Evolutionary conservation across 139 green algal species (phyloP), one percentile per base, ranked within the genome.

Genomic region (Asterochloris erici): DNA sequence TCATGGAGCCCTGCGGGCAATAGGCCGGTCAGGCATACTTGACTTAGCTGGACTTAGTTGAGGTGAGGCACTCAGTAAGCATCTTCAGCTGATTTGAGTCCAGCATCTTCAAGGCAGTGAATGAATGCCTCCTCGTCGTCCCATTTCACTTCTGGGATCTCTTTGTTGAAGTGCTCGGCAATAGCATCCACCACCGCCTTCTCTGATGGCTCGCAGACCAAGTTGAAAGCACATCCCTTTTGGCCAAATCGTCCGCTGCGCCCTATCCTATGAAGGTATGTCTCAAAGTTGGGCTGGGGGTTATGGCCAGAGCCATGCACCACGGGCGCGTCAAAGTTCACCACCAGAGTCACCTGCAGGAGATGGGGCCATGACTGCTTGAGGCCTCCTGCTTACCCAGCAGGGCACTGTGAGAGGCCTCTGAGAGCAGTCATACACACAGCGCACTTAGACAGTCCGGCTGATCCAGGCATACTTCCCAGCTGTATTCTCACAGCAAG

Each of bases 261-360:
- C 16, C 97, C 97, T 82, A 99, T 99, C 82, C 97, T 91, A 88
- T 99, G 97, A 54, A 99, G 88, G 88, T 99, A 99, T 12, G 96
- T 99, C 85, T 99, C 97, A 85, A 95, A 99, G 54, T 91, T 93
- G 54, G 97, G 96, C 23, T 83, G 93, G 54, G 80, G 81, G 47
- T 86, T n/a, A 85, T 97, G 90, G 6, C 91, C 87, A 54, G 38
- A 54, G 38, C 38, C 38, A 54, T 54, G 38, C 85, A 98, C 93
- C 73, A 95, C 89, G 0, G 97, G 97, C 74, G 98, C 86, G 79
- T 99, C 94, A 86, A 95, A 99, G 91, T 99, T 99, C 81, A 99
- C 92, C 21, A 99, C 97, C 75, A 99, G 92, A 9, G 96, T 99
- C 63, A 99, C 95, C 92, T 98, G 88, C 26, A 80, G 23, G 24